Evolutionary conservation across 2,329 filamentous ascomycete species (phyloP), one percentile per base, ranked within the genome.

Genomic region (Monilinia fructigena): DNA sequence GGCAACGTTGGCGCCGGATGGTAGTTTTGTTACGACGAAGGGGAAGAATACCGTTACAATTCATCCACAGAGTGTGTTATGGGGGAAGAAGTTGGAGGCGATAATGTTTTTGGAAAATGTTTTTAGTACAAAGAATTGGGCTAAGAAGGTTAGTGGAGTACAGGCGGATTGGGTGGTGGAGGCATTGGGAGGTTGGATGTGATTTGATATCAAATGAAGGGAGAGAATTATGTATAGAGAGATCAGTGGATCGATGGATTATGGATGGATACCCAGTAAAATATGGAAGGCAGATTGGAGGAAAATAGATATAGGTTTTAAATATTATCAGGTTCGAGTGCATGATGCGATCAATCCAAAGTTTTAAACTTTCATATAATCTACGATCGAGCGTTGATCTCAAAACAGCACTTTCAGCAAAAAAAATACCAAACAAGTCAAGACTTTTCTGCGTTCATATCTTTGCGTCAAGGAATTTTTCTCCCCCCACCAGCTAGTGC

Each of bases 51-150:
- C 82, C 2, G 85, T 89, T 12, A 80, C 83, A 0, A 83, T 89
- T 23, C 87, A 89, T 71, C 87, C 87, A 0, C 82, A 85, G 0
- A 89, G 86, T 70, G 84, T 86, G 0, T 71, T 89, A 58, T 85
- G 87, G 69, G 86, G 86, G 0, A 81, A 83, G 72, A 88, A 88
- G 76, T 82, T 81, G 72, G 86, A 88, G 76, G 86, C 86, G 4
- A 87, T 89, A 73, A 86, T 89, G 86, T 89, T 88, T 68, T 74
- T 89, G 12, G 86, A 89, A 70, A 84, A 89, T 70, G 85, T 89
- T 0, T 89, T 84, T 71, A 89, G 87, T 1, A 82, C 82, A 64
- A 88, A 87, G 77, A 89, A 85, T 72, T 89, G 89, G 68, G 86
- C 84, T 0, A 88, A 88, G 75, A 88, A 86, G 75, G 86, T 89